Evolutionary conservation across 1,139 yeast genomes (phyloP), one percentile per base, ranked within the genome.

Genomic region (Magnusiomyces starmeri): DNA sequence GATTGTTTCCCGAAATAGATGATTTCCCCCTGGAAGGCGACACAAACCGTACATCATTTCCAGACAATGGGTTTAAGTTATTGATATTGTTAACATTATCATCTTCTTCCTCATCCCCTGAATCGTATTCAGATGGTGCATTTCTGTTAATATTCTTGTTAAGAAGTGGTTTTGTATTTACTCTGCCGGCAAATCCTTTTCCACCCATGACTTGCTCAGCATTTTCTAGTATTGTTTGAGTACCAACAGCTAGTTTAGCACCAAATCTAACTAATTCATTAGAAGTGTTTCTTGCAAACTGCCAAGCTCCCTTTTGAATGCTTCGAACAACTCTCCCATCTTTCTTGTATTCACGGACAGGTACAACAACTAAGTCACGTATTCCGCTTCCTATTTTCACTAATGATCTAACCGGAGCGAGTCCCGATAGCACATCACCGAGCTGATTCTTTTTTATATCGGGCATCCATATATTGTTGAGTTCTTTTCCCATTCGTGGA

Each of bases 221-320:
- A 54, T 78, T 81, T 60, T 89, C 97, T 49, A 90, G 70, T 9
- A 87, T 68, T 0, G 82, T 81, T 64, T 89, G 97, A 0, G 97
- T 87, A 0, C 97, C 97, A 3, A 90, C 84, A 1, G 95, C 94
- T 37, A 90, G 65, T 61, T 85, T 87, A 0, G 86, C 95, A 0
- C 97, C 96, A 50, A 92, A 71, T 60, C 83, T 83, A 43, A 90
- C 73, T 39, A 90, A 68, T 65, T 90, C 97, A 54, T 83, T 84
- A 2, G 95, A 81, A 0, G 97, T 85, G 10, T 84, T 82, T 59
- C 78, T 81, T 1, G 92, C 82, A 68, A 92, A 88, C n/a, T 82
- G 75, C 47, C 73, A 69, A 0, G 95, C 83, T 1, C 96, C 95
- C 56, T 83, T 82, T 60, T 85, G 88, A 3, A 90, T 59, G 57